These are phyloP conservation scores for Cryptococcus sp. DNA, from an alignment of 1,284 basidiomycete genomes.

Conservation along the genomic window DNA sequence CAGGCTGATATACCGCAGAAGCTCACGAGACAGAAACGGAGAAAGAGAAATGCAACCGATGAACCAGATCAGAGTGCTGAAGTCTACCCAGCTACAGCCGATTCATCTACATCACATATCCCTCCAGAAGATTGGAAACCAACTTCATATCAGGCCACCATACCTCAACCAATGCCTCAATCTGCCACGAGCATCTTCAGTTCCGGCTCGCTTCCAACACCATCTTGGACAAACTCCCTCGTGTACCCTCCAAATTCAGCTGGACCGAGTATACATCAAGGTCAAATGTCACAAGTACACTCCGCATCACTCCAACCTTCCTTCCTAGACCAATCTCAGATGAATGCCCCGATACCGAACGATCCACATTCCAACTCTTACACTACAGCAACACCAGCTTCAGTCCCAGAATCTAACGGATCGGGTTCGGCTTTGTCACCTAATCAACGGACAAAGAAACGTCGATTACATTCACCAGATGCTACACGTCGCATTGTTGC, in stretches of 20 bases:
- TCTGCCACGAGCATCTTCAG: not conserved
- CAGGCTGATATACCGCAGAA: not conserved
- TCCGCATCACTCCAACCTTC: not conserved
- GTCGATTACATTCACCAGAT: constrained; percentile 19
- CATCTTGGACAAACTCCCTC: not conserved
- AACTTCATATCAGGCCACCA: not conserved
- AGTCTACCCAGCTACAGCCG: constrained; percentile 5
- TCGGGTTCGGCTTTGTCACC: constrained; percentile 21
- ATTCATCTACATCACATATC: not conserved
- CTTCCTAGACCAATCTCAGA: not conserved
- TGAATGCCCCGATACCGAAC: not conserved
- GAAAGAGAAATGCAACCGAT: constrained; percentile 16
- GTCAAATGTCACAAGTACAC: not conserved
- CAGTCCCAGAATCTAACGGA: constrained; percentile 7
- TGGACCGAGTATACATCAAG: not conserved
- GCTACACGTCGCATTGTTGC: constrained; percentile 41
- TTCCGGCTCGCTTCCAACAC: not conserved
- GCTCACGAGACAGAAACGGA: constrained; percentile 27
- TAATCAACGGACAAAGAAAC: constrained; percentile 13
- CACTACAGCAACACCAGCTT: constrained; percentile 4
- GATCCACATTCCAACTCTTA: not conserved
- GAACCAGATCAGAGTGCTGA: constrained; percentile 6
- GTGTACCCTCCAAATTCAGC: not conserved
- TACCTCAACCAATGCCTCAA: not conserved
- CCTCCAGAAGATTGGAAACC: constrained; percentile 1